phyloP scores from a whole-genome alignment of 805 yeast species.

The Candida sonorensis region DNA sequence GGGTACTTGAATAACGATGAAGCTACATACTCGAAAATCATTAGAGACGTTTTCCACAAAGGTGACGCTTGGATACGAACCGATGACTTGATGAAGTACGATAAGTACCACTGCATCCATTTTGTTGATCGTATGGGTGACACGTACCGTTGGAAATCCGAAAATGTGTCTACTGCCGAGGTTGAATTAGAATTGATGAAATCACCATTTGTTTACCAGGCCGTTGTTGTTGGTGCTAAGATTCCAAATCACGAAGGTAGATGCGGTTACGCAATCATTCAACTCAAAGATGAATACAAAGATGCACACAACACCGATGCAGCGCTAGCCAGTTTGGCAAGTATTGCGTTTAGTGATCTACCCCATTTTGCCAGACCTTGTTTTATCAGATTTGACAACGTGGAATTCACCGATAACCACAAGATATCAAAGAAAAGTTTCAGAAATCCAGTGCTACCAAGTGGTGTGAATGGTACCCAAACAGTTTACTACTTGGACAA shows the following conservation, averaged over 20 bases:
- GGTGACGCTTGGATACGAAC: constrained; percentile 92
- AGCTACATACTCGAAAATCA: constrained; percentile 73
- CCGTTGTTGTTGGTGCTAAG: constrained; percentile 81
- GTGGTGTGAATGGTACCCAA: constrained; percentile 55
- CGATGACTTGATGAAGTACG: constrained; percentile 75
- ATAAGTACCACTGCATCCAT: constrained; percentile 61
- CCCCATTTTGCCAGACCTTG: constrained; percentile 86
- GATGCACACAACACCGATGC: constrained; percentile 15
- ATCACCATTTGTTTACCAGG: constrained; percentile 45
- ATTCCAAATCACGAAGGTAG: constrained; percentile 90
- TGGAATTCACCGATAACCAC: constrained; percentile 72
- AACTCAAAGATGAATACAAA: constrained; percentile 30
- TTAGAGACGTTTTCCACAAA: constrained; percentile 64
- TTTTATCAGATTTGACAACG: constrained; percentile 63
- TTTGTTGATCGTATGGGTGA: constrained; percentile 93
- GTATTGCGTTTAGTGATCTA: constrained; percentile 34
- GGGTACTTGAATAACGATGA: constrained; percentile 79
- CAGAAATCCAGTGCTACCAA: constrained; percentile 63
- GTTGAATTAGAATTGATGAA: constrained; percentile 79
- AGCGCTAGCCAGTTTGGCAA: constrained; percentile 34
- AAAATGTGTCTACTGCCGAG: constrained; percentile 89
- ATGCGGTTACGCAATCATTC: constrained; percentile 83
- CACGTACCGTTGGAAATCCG: constrained; percentile 95
- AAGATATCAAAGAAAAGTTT: constrained; percentile 68
- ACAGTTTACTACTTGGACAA: constrained; percentile 62